Base-by-base conservation (phyloP, 2,329 filamentous ascomycete genomes). In the Diaporthe eres region DNA sequence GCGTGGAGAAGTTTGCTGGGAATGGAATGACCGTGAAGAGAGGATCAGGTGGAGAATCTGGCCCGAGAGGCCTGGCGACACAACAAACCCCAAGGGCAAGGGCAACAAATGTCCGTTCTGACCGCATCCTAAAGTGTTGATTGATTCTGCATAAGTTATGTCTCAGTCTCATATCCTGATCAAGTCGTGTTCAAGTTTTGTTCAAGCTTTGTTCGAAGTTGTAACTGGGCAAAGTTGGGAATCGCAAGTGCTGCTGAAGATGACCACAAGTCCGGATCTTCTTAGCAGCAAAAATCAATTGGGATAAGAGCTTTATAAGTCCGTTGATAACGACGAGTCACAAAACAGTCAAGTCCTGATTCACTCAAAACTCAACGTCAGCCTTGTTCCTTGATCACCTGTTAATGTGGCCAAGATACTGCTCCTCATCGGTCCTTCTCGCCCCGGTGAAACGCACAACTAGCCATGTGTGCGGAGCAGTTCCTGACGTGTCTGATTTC, bases 401-500 rank as follows among this genome's bases (percentile, higher is more conserved):
- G 15, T 19, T 49, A 8, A n/a, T 37, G 28, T 49, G 42, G 3
- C 19, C 10, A 17, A 49, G 39, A 47, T 15, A 13, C 19, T 22
- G 1, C 37, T 47, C 19, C 44, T 49, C 42, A 34, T 12, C 42
- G 61, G n/a, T 15, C 10, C 6, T 31, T 51, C 28, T 51, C 19
- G 9, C 44, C 19, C n/a, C 28, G 61, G 44, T 67, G 28, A n/a
- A 15, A 51, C 12, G 22, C 25, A 25, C 4, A 17, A 67, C 5
- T 51, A 22, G 2, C 17, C 61, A 51, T 49, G 28, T 4, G 12
- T 51, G 61, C 44, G 42, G 42, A 67, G 61, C 8, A 25, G 2
- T 34, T 67, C 44, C 44, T 67, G 61, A 67, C 61, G 61, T 67
- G 61, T 49, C 28, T 42, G 42, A 34, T 15, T 34, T 9, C 9